Evolutionary conservation across 495 filamentous ascomycete genomes (phyloP).

Genomic region (Xylaria grammica): DNA sequence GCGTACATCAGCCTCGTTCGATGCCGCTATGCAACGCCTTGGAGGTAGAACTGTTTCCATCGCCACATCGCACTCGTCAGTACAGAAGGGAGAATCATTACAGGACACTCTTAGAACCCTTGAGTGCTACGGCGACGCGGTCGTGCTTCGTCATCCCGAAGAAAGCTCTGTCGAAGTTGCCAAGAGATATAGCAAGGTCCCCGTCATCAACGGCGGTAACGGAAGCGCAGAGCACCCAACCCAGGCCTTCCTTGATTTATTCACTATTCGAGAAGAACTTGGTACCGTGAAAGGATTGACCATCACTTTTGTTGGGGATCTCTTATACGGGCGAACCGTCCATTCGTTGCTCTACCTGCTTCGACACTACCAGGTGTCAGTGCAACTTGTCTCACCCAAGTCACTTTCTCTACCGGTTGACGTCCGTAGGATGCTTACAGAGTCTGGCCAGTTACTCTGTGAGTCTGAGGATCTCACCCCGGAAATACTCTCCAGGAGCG

Average conservation of each 20-base stretch:
- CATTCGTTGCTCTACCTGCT: slow-evolving; percentile 94
- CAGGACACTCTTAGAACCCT: slow-evolving; percentile 94
- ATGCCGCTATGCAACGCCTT: slow-evolving; percentile 96
- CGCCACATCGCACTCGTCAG: slow-evolving; percentile 78
- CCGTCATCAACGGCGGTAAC: slow-evolving; percentile 96
- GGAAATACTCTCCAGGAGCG: slow-evolving; percentile 79
- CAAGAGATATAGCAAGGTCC: slow-evolving; percentile 82
- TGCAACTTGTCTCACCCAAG: slow-evolving; percentile 87
- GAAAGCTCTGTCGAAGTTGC: slow-evolving; percentile 78
- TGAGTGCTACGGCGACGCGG: slow-evolving; percentile 90
- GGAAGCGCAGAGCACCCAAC: slow-evolving; percentile 95
- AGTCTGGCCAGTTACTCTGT: slow-evolving; percentile 72
- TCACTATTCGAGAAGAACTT: slow-evolving; percentile 96
- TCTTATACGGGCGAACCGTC: slow-evolving; percentile 90
- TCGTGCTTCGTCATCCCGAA: slow-evolving; percentile 90
- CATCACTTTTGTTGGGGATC: slow-evolving; percentile 93
- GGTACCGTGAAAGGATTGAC: slow-evolving; percentile 92
- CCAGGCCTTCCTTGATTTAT: slow-evolving; percentile 97
- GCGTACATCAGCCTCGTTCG: slow-evolving; percentile 93
- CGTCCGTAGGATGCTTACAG: slow-evolving; percentile 70
- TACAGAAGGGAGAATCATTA: slow-evolving; percentile 90
- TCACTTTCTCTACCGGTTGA: slow-evolving; percentile 76
- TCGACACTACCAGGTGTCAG: slow-evolving; percentile 88
- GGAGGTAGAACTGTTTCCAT: slow-evolving; percentile 83
- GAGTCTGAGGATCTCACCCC: slow-evolving; percentile 81